Percentiles rank a stretch among this genome's conserved stretches.
Conservation (phyloP, 495 filamentous ascomycete genomes). For the Aspergillus funiculosus region DNA sequence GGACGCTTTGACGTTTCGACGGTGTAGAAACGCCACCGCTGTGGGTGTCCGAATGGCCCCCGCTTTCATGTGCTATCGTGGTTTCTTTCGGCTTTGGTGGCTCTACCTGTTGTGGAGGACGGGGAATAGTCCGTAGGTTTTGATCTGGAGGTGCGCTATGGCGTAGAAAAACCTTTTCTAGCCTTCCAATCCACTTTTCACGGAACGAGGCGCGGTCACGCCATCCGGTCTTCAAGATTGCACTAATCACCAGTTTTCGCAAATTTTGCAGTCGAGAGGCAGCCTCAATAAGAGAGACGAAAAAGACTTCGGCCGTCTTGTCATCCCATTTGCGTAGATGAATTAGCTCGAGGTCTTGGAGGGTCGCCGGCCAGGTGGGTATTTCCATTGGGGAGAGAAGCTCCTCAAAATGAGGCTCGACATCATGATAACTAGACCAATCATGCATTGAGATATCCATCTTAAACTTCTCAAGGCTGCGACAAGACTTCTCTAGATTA, state of each 20-base stretch:
- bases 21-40: constrained; percentile 18
- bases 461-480: constrained; percentile 58
- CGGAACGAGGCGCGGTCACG: constrained; percentile 69
- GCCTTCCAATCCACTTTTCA: constrained; percentile 60
- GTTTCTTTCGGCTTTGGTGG: neutral
- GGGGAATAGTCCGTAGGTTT: constrained; percentile 22
- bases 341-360: constrained; percentile 64
- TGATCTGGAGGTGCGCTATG: constrained; percentile 46
- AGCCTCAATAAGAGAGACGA: constrained; percentile 65
- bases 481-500: constrained; percentile 55
- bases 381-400: constrained; percentile 54
- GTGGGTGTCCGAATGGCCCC: constrained; percentile 8
- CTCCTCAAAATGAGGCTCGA: constrained; percentile 62
- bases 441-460: constrained; percentile 69
- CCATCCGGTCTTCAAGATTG: constrained; percentile 70
- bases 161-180: constrained; percentile 61
- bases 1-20: constrained; percentile 40
- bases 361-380: constrained; percentile 66
- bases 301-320: constrained; percentile 63
- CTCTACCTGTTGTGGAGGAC: constrained; percentile 2
- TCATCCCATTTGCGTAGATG: constrained; percentile 67
- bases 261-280: constrained; percentile 58
- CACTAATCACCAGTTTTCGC: constrained; percentile 60
- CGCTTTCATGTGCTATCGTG: neutral
- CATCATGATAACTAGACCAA: constrained; percentile 54